Conservation (phyloP, 2,329 filamentous ascomycete species). For the Epicoccum nigrum region DNA sequence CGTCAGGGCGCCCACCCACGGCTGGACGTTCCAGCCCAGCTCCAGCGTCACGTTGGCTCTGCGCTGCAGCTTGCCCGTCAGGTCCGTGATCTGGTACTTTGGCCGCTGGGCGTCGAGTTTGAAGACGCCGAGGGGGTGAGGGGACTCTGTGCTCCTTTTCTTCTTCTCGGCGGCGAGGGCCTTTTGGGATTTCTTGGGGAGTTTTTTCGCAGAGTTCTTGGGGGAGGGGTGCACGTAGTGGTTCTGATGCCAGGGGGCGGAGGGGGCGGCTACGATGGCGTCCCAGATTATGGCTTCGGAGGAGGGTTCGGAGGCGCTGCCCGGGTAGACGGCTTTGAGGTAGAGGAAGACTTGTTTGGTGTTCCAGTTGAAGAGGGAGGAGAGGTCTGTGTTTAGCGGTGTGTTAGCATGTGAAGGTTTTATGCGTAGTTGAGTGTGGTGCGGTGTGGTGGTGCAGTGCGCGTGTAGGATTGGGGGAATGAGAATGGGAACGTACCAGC, state of each 20-base stretch:
- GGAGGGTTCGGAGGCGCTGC: conserved; percentile 49
- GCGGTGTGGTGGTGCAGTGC: not conserved
- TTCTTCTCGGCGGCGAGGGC: conserved; percentile 22
- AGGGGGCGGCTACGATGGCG: conserved; percentile 80
- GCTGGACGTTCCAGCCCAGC: conserved; percentile 95
- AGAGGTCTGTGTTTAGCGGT: too few relatives aligned
- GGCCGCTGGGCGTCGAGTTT: conserved; percentile 83
- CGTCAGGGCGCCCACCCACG: conserved; percentile 87
- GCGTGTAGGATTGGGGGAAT: not conserved
- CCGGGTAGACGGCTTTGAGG: conserved; percentile 77
- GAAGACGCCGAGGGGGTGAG: conserved; percentile 68
- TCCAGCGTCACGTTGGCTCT: conserved; percentile 76
- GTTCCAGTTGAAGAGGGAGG: conserved; percentile 97
- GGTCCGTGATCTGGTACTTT: conserved; percentile 97
- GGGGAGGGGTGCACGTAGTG: conserved; percentile 63
- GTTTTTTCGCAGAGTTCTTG: conserved; percentile 63
- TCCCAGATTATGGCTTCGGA: conserved; percentile 91
- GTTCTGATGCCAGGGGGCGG: conserved; percentile 60
- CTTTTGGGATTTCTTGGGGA: conserved; percentile 23
- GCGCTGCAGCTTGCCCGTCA: conserved; percentile 76
- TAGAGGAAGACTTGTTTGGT: conserved; percentile 98
- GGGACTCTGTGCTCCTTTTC: conserved; percentile 16
- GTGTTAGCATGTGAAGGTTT: too few relatives aligned
- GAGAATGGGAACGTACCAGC: conserved; percentile 57
- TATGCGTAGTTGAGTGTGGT: too few relatives aligned